These are phyloP conservation scores for Tarenaya hassleriana DNA, from an alignment of 345 rosid species.

Conservation along the genomic window DNA sequence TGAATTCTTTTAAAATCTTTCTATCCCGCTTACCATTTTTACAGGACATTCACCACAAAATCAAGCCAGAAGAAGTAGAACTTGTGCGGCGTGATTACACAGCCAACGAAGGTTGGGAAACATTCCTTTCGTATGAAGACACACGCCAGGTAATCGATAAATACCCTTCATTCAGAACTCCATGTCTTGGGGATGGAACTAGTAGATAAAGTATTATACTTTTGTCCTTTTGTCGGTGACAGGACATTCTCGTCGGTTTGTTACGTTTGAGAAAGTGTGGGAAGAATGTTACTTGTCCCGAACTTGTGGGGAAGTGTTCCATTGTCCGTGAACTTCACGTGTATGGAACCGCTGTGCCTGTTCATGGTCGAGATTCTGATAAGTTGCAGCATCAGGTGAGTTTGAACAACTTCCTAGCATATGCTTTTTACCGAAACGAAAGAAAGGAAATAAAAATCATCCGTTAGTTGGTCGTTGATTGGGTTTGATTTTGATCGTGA, in stretches of 20 bases:
- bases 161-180: neutral
- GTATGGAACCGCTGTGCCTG: slow-evolving; percentile 99
- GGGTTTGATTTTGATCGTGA: neutral
- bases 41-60: slow-evolving; percentile 95
- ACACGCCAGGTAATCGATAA: slow-evolving; percentile 80
- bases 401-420: no score
- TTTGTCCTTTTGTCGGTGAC: slow-evolving; percentile 8
- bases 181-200: neutral
- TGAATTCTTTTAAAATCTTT: slow-evolving; percentile 10
- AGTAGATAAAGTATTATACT: slow-evolving; percentile 2
- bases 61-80: slow-evolving; percentile 93
- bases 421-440: no score
- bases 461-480: no score
- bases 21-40: slow-evolving; percentile 15
- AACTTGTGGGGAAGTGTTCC: slow-evolving; percentile 81
- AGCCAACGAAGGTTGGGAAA: slow-evolving; percentile 99
- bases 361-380: slow-evolving; percentile 92
- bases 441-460: no score
- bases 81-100: slow-evolving; percentile 98
- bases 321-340: slow-evolving; percentile 98
- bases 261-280: slow-evolving; percentile 89
- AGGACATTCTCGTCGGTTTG: slow-evolving; percentile 97
- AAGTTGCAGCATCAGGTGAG: slow-evolving; percentile 99
- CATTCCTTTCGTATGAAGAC: slow-evolving; percentile 95
- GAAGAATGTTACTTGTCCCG: slow-evolving; percentile 78